These are phyloP conservation scores for Cinnamomum micranthum DNA, from an alignment of 164 flowering plant species.

Conservation along the genomic window DNA sequence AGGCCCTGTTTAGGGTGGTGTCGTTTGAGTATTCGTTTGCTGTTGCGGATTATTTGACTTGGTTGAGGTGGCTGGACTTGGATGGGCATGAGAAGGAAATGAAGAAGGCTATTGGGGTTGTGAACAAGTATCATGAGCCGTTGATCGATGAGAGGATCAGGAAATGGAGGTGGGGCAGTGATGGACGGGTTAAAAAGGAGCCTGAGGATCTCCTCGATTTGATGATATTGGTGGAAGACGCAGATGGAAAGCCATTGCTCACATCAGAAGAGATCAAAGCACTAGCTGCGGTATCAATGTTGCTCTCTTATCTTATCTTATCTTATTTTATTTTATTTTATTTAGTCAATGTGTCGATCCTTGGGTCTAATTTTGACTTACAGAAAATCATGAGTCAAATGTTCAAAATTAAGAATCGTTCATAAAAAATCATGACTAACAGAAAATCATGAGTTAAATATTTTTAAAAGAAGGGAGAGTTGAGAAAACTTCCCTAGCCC, in stretches of 20 bases:
- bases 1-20: constrained; percentile 19
- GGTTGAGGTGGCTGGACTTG: constrained; percentile 29
- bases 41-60: constrained; percentile 30
- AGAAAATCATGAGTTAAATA: too few relatives aligned
- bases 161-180: constrained; percentile 21
- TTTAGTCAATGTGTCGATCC: too few relatives aligned
- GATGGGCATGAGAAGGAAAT: constrained; percentile 40
- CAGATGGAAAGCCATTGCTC: constrained; percentile 24
- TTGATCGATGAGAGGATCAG: constrained; percentile 30
- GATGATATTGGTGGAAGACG: constrained; percentile 18
- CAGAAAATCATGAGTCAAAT: too few relatives aligned
- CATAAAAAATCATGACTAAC: too few relatives aligned
- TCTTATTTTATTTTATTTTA: too few relatives aligned
- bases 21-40: constrained; percentile 20
- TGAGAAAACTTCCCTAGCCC: too few relatives aligned
- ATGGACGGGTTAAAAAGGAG: background rate
- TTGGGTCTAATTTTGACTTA: too few relatives aligned
- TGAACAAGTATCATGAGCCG: constrained; percentile 30
- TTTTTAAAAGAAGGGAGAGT: too few relatives aligned
- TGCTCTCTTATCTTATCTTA: too few relatives aligned
- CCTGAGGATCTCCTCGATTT: constrained; percentile 32
- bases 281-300: constrained; percentile 20
- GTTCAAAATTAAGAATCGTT: too few relatives aligned
- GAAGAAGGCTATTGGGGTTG: constrained; percentile 11
- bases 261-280: constrained; percentile 31